Percentiles rank a stretch among this genome's conserved stretches.
These are phyloP conservation scores for Trichoderma guizhouense DNA, from an alignment of 2,329 filamentous ascomycete genomes.

Conservation along the genomic window DNA sequence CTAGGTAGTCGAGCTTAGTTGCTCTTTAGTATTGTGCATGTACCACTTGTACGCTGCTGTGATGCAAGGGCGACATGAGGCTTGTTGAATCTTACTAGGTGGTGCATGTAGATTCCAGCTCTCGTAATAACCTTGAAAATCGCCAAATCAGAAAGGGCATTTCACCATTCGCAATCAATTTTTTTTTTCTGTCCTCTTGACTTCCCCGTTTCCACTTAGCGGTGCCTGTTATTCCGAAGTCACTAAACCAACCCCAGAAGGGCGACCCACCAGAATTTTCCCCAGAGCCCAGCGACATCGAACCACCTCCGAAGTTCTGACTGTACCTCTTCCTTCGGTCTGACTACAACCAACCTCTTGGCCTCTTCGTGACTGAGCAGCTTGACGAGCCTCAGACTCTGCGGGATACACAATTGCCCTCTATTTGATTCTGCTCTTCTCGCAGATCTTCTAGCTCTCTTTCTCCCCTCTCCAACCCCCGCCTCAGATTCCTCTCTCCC, in stretches of 20 bases:
- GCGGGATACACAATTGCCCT: slow-evolving; percentile 13
- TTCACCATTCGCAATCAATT: neutral
- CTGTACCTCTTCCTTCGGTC: slow-evolving; percentile 4
- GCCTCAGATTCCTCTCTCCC: slow-evolving; percentile 5
- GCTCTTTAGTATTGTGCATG: neutral
- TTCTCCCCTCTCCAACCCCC: neutral
- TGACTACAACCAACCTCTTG: slow-evolving; percentile 5
- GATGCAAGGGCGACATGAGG: neutral
- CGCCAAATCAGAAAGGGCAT: neutral
- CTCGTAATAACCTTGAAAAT: neutral
- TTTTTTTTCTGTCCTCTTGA: neutral
- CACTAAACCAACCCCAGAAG: neutral
- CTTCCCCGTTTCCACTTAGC: neutral
- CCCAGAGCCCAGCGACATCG: slow-evolving; percentile 6
- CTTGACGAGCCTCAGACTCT: neutral
- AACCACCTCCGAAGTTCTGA: slow-evolving; percentile 14
- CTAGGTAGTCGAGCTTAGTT: neutral
- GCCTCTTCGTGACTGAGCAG: neutral
- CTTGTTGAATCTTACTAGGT: neutral
- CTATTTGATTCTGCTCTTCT: neutral
- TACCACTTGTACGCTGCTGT: neutral
- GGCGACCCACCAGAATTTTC: slow-evolving; percentile 16
- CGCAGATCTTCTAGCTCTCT: neutral
- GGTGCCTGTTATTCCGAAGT: neutral
- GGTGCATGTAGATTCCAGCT: neutral